phyloP scores from a whole-genome alignment of 208 protist species.

The Trypanosoma melophagium region DNA sequence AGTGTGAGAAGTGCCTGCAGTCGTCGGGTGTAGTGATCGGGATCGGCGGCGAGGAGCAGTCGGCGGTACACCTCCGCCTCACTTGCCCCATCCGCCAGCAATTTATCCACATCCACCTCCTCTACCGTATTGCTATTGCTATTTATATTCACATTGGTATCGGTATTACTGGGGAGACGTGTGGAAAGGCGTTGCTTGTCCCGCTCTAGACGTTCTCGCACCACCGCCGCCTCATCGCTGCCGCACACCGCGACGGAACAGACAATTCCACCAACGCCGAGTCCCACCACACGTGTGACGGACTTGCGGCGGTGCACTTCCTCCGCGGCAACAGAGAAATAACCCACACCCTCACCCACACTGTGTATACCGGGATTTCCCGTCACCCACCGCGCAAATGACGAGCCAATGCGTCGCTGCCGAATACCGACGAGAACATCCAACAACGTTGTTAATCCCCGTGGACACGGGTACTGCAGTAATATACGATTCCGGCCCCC shows the following conservation, averaged over 20 bases:
- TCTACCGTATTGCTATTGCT: constrained; percentile 4
- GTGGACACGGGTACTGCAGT: constrained; percentile 52
- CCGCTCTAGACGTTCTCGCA: constrained; percentile 19
- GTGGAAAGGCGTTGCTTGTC: constrained; percentile 11
- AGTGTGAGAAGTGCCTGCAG: constrained; percentile 34
- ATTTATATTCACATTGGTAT: no score
- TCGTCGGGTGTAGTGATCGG: constrained; percentile 40
- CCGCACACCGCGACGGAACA: constrained; percentile 48
- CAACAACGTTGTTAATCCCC: constrained; percentile 60
- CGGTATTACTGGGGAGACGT: not conserved
- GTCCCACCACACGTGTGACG: constrained; percentile 59
- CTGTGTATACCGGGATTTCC: constrained; percentile 15
- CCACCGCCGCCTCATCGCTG: constrained; percentile 35
- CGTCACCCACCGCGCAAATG: constrained; percentile 61
- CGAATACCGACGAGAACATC: constrained; percentile 56
- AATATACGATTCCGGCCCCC: constrained; percentile 33
- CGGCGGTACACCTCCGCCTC: constrained; percentile 41
- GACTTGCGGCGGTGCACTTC: constrained; percentile 56
- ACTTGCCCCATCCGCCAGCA: constrained; percentile 32
- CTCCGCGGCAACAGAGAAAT: constrained; percentile 49
- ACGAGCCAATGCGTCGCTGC: constrained; percentile 45
- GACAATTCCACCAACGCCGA: constrained; percentile 54
- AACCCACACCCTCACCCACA: constrained; percentile 26
- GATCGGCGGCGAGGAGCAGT: constrained; percentile 41
- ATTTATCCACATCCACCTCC: constrained; percentile 21